Evolutionary conservation across 495 filamentous ascomycete species (phyloP), one percentile per base, ranked within the genome.

Genomic region (Lasiosphaeria ovina): DNA sequence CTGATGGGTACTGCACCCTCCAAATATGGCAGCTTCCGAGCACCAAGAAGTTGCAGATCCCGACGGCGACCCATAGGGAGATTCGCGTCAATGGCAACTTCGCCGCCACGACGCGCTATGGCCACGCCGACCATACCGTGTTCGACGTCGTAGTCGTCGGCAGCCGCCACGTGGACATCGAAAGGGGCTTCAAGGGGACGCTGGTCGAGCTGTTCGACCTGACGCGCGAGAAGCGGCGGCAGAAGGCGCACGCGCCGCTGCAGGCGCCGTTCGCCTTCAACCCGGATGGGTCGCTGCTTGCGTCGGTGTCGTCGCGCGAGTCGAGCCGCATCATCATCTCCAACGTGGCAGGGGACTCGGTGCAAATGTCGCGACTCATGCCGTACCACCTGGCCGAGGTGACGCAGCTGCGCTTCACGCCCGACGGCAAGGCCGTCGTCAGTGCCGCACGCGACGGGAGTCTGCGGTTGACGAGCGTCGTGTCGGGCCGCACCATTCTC

Each of bases 391-490:
- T 24, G 33, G 63, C 54, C 5, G 58, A 58, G 44, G 64, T 73
- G 14, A 69, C 69, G 36, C 62, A 69, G 50, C 8, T 69, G 51
- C 61, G 48, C 31, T 67, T 68, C 8, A 17, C 57, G 51, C 61
- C 65, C 9, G 58, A 58, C 17, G 56, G 60, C 34, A 24, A 33
- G 5, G 62, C 53, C 33, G 33, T 73, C n/a, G 65, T 67, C 7
- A 69, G 60, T 24, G 57, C 57, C n/a, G 62, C 63, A 3, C 51
- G 35, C 42, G 71, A 73, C 34, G 69, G 71, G 31, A 65, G 52
- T 17, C 38, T 71, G 31, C 42, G 71, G 44, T 53, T 71, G 49
- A 71, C 69, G 51, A 34, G 47, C 31, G 51, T 64, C 0, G 32
- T 6, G 16, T 54, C 58, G 3, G 65, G 65, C n/a, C 53, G 58